A percentile compares a stretch with the other conserved stretches of the same genome.
These are phyloP conservation scores for Colletotrichum phormii DNA, from an alignment of 2,329 filamentous ascomycete species.

Conservation along the genomic window DNA sequence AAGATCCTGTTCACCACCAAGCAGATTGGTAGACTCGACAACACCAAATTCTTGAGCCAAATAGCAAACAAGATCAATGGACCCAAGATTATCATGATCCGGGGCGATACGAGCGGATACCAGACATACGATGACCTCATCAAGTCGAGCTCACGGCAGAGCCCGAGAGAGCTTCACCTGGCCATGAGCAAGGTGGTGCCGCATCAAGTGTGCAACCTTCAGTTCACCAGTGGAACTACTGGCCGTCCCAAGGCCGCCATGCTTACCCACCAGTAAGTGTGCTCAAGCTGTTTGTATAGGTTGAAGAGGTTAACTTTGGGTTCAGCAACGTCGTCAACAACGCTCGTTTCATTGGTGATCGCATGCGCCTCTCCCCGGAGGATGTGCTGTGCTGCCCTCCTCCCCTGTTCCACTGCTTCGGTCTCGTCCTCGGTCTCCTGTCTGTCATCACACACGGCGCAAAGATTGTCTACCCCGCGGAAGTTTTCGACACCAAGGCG, in stretches of 20 bases:
- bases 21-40: constrained; percentile 74
- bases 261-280: constrained; percentile 74
- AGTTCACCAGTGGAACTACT: constrained; percentile 82
- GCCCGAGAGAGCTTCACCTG: constrained; percentile 62
- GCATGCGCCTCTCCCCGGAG: constrained; percentile 74
- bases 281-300: not conserved
- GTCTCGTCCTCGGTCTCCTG: constrained; percentile 80
- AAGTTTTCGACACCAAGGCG: constrained; percentile 77
- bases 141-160: constrained; percentile 59
- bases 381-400: constrained; percentile 85
- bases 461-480: constrained; percentile 80
- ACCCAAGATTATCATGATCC: constrained; percentile 70
- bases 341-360: constrained; percentile 77
- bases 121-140: constrained; percentile 71
- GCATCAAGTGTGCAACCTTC: constrained; percentile 78
- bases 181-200: constrained; percentile 68
- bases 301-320: constrained; percentile 19
- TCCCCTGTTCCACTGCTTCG: constrained; percentile 88
- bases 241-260: constrained; percentile 80
- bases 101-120: constrained; percentile 65
- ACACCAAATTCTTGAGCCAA: constrained; percentile 67
- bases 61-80: constrained; percentile 58
- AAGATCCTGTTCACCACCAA: constrained; percentile 80
- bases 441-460: constrained; percentile 79
- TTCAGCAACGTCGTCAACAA: constrained; percentile 72